These are phyloP conservation scores for Tricholoma bakamatsutake DNA, from an alignment of 768 basidiomycete species.

Conservation along the genomic window DNA sequence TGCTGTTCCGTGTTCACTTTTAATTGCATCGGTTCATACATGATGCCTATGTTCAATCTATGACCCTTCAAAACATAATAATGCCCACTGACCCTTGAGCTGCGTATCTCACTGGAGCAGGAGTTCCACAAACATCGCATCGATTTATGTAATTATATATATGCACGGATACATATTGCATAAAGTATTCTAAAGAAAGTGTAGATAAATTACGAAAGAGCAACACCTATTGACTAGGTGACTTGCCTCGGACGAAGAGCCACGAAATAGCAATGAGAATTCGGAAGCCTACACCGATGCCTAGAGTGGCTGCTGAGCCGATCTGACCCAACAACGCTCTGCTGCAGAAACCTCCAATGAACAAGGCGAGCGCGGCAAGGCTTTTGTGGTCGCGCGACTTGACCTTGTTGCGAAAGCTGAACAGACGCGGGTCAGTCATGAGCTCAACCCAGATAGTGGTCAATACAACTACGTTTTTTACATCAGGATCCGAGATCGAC, in stretches of 20 bases:
- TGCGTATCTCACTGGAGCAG: too few relatives aligned
- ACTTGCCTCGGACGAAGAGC: constrained; percentile 53
- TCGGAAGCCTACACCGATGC: constrained; percentile 58
- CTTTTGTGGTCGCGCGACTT: constrained; percentile 65
- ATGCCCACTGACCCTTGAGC: too few relatives aligned
- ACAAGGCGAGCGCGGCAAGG: constrained; percentile 59
- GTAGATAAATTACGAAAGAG: too few relatives aligned
- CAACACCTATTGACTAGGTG: neutral
- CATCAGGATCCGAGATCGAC: neutral
- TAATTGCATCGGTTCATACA: neutral
- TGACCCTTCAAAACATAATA: too few relatives aligned
- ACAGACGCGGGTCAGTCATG: constrained; percentile 73
- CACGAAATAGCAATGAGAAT: constrained; percentile 57
- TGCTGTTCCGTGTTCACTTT: neutral
- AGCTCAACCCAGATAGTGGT: constrained; percentile 90
- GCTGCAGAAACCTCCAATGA: constrained; percentile 71
- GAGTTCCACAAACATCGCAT: too few relatives aligned
- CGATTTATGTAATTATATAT: too few relatives aligned
- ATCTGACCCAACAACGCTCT: constrained; percentile 56
- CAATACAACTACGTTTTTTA: constrained; percentile 53
- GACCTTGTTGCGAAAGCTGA: constrained; percentile 47
- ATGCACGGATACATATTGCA: neutral
- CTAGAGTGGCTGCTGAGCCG: constrained; percentile 59
- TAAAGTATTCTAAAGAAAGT: neutral
- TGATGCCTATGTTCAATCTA: too few relatives aligned